phyloP scores from a whole-genome alignment of 345 rosid species.

The Mangifera indica region DNA sequence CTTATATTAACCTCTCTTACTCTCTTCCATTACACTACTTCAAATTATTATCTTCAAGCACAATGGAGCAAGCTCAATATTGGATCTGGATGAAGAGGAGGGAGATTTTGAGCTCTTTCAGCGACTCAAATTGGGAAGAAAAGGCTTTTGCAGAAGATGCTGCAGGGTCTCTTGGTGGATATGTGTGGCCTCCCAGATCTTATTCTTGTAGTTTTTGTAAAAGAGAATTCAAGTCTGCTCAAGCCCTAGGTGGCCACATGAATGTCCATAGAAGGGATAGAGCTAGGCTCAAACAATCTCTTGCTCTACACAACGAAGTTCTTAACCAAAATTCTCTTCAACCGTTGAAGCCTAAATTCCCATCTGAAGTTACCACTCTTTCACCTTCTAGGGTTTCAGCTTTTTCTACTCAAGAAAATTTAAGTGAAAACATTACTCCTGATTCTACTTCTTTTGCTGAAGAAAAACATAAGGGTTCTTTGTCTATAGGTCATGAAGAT shows the following conservation, averaged over 20 bases:
- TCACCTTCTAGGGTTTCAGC: conserved; percentile 38
- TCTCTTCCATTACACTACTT: background rate
- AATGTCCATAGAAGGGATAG: conserved; percentile 71
- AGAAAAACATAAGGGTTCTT: conserved; percentile 6
- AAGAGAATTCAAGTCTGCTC: conserved; percentile 72
- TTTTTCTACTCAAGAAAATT: conserved; percentile 22
- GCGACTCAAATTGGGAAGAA: conserved; percentile 53
- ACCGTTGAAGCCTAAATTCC: conserved; percentile 14
- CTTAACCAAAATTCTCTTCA: conserved; percentile 9
- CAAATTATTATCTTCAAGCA: background rate
- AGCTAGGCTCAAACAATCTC: conserved; percentile 58
- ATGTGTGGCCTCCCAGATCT: conserved; percentile 67
- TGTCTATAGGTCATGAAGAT: conserved; percentile 4
- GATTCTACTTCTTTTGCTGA: conserved; percentile 2
- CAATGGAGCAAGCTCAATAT: conserved; percentile 43
- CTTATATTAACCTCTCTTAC: background rate
- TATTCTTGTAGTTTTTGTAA: conserved; percentile 62
- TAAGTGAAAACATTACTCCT: conserved; percentile 17
- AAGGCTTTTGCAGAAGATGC: conserved; percentile 60
- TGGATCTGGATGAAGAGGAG: conserved; percentile 43
- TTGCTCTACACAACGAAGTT: conserved; percentile 8
- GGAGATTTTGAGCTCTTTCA: conserved; percentile 17
- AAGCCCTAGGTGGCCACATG: conserved; percentile 84
- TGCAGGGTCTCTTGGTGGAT: conserved; percentile 43
- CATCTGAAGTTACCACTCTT: conserved; percentile 13